Evolutionary conservation across 176 grass and related monocot genomes (phyloP).

Genomic region (Alopecurus myosuroides): DNA sequence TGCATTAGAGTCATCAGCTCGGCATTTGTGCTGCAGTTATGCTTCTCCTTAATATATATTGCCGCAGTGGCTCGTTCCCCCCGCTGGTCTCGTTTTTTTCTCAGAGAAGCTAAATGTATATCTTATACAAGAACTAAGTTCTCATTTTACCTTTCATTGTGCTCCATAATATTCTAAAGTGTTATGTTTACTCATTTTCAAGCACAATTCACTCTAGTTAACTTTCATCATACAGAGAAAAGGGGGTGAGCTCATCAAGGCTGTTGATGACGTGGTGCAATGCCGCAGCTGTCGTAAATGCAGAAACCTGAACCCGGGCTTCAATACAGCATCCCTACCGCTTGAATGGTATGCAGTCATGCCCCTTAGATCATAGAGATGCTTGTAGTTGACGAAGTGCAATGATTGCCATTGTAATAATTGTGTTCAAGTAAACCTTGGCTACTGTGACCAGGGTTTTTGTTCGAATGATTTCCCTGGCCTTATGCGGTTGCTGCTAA

Average conservation of each 20-base stretch:
- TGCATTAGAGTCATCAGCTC: too few species aligned
- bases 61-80: too few species aligned
- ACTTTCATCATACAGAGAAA: slow-evolving; percentile 49
- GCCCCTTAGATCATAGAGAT: not conserved
- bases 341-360: slow-evolving; percentile 45
- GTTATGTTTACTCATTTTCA: not conserved
- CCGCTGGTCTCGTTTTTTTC: too few species aligned
- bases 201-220: slow-evolving; percentile 10
- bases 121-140: not conserved
- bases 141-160: not conserved
- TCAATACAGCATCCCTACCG: slow-evolving; percentile 41
- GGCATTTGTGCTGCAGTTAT: too few species aligned
- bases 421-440: too few species aligned
- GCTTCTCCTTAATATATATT: too few species aligned
- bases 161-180: not conserved
- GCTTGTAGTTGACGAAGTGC: too few species aligned
- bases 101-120: not conserved
- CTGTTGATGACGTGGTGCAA: slow-evolving; percentile 75
- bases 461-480: too few species aligned
- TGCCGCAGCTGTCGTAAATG: slow-evolving; percentile 72
- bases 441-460: too few species aligned
- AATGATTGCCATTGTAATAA: too few species aligned
- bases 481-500: too few species aligned
- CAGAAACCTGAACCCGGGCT: slow-evolving; percentile 50
- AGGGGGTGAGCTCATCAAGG: slow-evolving; percentile 18